These are phyloP conservation scores for Corchorus olitorius DNA, from an alignment of 345 rosid genomes.

Conservation along the genomic window DNA sequence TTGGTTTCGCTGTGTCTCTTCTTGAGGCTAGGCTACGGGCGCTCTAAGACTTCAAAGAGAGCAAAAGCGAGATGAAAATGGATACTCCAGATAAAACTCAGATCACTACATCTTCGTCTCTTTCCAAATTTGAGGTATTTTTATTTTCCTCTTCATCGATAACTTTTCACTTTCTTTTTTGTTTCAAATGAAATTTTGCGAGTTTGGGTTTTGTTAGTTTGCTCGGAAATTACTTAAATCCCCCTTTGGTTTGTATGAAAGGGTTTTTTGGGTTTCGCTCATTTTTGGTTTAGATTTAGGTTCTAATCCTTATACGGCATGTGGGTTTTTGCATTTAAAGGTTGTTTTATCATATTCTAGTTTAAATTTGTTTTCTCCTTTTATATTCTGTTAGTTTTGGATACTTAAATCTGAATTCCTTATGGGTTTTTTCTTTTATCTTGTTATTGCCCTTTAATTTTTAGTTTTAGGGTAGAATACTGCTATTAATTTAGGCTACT, in stretches of 20 bases:
- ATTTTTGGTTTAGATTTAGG: neutral
- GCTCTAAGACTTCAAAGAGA: neutral
- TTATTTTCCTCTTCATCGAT: neutral
- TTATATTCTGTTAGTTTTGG: conserved; percentile 1
- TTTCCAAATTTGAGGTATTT: conserved; percentile 51
- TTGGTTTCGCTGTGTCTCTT: neutral
- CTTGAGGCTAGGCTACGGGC: neutral
- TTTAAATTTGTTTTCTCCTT: neutral
- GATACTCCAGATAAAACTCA: conserved; percentile 62
- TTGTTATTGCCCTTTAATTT: neutral
- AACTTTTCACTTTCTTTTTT: neutral
- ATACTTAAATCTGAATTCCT: neutral
- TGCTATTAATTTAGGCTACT: neutral
- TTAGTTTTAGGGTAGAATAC: neutral
- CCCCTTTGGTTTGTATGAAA: neutral
- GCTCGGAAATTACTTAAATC: neutral
- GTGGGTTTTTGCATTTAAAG: neutral
- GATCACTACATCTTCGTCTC: conserved; percentile 35
- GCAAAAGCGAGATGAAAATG: conserved; percentile 31
- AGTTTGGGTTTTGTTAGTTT: neutral
- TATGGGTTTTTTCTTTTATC: neutral
- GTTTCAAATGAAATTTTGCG: neutral
- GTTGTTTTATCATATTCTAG: neutral
- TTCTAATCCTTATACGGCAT: neutral
- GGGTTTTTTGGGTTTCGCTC: neutral